Conservation (phyloP, 2,329 filamentous ascomycete genomes). For the Verticillium nubilum region DNA sequence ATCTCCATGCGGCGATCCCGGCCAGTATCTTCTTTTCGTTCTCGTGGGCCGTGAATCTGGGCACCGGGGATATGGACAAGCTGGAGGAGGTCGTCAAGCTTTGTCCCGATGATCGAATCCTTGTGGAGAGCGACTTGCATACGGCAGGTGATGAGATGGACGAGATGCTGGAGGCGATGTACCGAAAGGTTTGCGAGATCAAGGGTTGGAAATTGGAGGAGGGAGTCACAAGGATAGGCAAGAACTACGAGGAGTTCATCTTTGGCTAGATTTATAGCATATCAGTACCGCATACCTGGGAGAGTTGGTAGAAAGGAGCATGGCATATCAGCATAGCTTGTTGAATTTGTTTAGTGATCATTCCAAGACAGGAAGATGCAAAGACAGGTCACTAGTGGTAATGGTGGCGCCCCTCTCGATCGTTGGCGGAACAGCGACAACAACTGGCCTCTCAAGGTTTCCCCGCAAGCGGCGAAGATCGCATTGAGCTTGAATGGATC, state of each 20-base stretch:
- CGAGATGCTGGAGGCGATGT: constrained; percentile 64
- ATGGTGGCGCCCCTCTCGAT: too few relatives aligned
- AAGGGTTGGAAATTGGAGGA: constrained; percentile 73
- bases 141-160: constrained; percentile 80
- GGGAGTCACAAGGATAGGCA: constrained; percentile 60
- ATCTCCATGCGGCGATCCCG: constrained; percentile 67
- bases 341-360: background rate
- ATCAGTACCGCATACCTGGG: background rate
- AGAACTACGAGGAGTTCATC: constrained; percentile 75
- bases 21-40: constrained; percentile 83
- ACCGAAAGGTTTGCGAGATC: constrained; percentile 68
- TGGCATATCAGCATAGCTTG: background rate
- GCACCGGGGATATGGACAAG: constrained; percentile 40
- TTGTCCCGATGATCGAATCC: constrained; percentile 70
- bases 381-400: too few relatives aligned
- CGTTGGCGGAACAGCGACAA: too few relatives aligned
- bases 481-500: too few relatives aligned
- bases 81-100: constrained; percentile 62
- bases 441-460: too few relatives aligned
- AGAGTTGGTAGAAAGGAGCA: background rate
- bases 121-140: constrained; percentile 90
- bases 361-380: too few relatives aligned
- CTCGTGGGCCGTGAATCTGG: constrained; percentile 76
- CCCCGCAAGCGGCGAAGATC: too few relatives aligned
- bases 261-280: constrained; percentile 45